Percentiles rank a stretch among this genome's conserved stretches.
Conservation (phyloP, 2,329 filamentous ascomycete species). For the Bipolaris gigantea region DNA sequence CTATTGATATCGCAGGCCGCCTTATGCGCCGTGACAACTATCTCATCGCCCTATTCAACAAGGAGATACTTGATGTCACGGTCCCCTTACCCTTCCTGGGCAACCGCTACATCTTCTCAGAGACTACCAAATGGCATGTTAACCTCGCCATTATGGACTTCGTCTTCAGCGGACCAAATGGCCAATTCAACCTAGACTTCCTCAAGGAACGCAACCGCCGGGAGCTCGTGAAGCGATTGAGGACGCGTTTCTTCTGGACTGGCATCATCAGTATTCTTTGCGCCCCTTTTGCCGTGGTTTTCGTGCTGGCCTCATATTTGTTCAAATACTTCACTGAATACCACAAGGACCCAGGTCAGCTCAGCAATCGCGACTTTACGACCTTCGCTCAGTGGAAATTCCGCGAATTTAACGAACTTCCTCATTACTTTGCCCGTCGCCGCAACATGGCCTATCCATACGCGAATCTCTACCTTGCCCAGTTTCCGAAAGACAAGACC, state of each 20-base stretch:
- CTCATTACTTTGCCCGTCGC: conserved; percentile 86
- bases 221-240: conserved; percentile 75
- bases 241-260: conserved; percentile 76
- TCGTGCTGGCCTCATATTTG: conserved; percentile 85
- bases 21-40: conserved; percentile 98
- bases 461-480: conserved; percentile 87
- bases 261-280: conserved; percentile 84
- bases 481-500: conserved; percentile 94
- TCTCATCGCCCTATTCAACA: conserved; percentile 95
- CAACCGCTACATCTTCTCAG: conserved; percentile 80
- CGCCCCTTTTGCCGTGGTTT: conserved; percentile 84
- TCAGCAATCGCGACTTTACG: conserved; percentile 89
- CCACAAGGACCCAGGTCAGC: conserved; percentile 85
- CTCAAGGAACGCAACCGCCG: conserved; percentile 80
- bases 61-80: conserved; percentile 86
- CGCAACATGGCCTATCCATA: conserved; percentile 94
- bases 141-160: conserved; percentile 90
- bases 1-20: conserved; percentile 94
- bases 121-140: conserved; percentile 88
- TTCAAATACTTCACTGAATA: conserved; percentile 98
- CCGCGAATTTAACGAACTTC: conserved; percentile 94
- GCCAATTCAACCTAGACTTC: conserved; percentile 84
- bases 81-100: conserved; percentile 82
- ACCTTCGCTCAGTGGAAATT: conserved; percentile 97
- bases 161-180: conserved; percentile 79